A percentile compares a stretch with the other conserved stretches of the same genome.
Conservation (phyloP, 805 yeast species). For the Cyberlindnera misumaiensis region DNA sequence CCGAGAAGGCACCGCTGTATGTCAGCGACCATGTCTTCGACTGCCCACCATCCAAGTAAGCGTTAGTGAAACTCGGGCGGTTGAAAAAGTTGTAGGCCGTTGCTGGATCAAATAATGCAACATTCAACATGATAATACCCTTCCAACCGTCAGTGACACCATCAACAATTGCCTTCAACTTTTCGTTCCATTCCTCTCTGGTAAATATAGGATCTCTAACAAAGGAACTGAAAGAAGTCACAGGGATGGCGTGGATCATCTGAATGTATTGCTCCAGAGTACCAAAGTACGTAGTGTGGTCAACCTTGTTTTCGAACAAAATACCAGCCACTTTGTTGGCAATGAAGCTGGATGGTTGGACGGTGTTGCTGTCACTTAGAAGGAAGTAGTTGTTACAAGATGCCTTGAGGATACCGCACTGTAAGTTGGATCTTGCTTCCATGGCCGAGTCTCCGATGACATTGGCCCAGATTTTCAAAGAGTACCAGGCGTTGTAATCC, state of each 20-base stretch:
- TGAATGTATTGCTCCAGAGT: slow-evolving; percentile 67
- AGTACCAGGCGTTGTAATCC: slow-evolving; percentile 67
- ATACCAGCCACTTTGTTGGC: slow-evolving; percentile 69
- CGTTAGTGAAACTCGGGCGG: slow-evolving; percentile 42
- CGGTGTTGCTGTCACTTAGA: slow-evolving; percentile 42
- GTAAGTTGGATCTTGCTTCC: slow-evolving; percentile 49
- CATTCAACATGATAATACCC: slow-evolving; percentile 64
- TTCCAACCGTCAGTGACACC: slow-evolving; percentile 62
- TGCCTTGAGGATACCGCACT: slow-evolving; percentile 50
- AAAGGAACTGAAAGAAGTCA: slow-evolving; percentile 60
- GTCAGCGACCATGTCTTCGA: slow-evolving; percentile 83
- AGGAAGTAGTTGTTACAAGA: slow-evolving; percentile 52
- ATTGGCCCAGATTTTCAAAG: slow-evolving; percentile 58
- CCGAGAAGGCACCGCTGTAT: slow-evolving; percentile 44
- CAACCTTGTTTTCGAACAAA: slow-evolving; percentile 64
- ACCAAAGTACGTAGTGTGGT: slow-evolving; percentile 72
- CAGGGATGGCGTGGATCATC: slow-evolving; percentile 73
- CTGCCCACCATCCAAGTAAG: slow-evolving; percentile 75
- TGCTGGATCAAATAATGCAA: slow-evolving; percentile 66
- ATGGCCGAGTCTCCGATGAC: slow-evolving; percentile 46
- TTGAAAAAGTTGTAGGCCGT: slow-evolving; percentile 58
- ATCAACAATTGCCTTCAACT: slow-evolving; percentile 37
- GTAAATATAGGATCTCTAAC: slow-evolving; percentile 50
- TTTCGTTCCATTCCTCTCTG: slow-evolving; percentile 56
- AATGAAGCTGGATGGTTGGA: slow-evolving; percentile 50